phyloP scores from a whole-genome alignment of 768 basidiomycete species.

The Xerocomellus dryophilus region DNA sequence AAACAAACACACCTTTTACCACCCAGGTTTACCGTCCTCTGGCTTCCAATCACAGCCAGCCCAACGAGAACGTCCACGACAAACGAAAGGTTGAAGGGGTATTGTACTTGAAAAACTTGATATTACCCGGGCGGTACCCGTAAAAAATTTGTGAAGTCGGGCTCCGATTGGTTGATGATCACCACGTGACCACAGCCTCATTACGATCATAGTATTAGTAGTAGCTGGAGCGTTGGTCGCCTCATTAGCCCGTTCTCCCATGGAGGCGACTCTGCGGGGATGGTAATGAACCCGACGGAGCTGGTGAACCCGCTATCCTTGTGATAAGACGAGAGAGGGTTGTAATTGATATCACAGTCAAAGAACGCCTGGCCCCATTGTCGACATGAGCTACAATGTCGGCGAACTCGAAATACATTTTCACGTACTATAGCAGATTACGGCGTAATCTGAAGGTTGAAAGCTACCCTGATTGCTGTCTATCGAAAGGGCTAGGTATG shows the following conservation, averaged over 20 bases:
- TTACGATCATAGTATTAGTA: background rate
- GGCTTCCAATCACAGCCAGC: background rate
- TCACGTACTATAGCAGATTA: conserved; percentile 16
- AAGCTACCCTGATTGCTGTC: background rate
- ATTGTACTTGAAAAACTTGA: background rate
- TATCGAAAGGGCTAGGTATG: conserved; percentile 4
- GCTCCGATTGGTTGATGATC: conserved; percentile 8
- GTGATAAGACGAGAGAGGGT: background rate
- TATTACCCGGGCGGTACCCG: conserved; percentile 12
- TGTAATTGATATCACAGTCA: background rate
- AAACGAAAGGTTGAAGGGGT: background rate
- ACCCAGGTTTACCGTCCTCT: background rate
- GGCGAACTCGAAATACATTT: background rate
- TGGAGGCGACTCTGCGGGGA: background rate
- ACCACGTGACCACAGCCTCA: conserved; percentile 7
- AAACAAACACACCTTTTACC: conserved; percentile 5
- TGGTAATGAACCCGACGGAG: background rate
- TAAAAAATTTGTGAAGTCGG: conserved; percentile 10
- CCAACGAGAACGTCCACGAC: background rate
- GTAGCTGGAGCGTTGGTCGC: too few relatives aligned
- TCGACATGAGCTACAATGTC: conserved; percentile 11
- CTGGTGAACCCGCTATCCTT: background rate
- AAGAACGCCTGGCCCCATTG: background rate
- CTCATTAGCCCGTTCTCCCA: background rate
- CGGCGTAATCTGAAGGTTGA: background rate